Percentiles rank a stretch among this genome's conserved stretches.
Conservation (phyloP, 345 rosid species). For the Arabis alpina region DNA sequence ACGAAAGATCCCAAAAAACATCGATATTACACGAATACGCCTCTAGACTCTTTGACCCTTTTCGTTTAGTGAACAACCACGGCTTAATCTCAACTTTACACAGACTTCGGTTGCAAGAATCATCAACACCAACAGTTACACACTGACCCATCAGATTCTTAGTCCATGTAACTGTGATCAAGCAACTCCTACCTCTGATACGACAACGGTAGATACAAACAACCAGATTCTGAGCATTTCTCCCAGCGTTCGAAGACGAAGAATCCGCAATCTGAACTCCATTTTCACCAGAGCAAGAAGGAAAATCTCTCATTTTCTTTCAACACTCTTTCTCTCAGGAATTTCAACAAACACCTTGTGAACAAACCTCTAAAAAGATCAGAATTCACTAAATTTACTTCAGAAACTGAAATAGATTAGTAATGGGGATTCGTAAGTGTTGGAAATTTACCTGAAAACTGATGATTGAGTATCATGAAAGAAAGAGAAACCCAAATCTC, state of each 20-base stretch:
- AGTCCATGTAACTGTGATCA: slow-evolving; percentile 83
- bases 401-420: neutral
- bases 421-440: slow-evolving; percentile 7
- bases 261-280: slow-evolving; percentile 90
- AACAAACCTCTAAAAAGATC: slow-evolving; percentile 4
- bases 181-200: slow-evolving; percentile 64
- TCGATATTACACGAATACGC: slow-evolving; percentile 69
- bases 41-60: slow-evolving; percentile 86
- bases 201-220: slow-evolving; percentile 77
- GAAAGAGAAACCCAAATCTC: slow-evolving; percentile 35
- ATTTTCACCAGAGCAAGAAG: slow-evolving; percentile 94
- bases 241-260: slow-evolving; percentile 62
- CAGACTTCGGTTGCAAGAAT: slow-evolving; percentile 71
- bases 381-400: neutral
- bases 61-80: slow-evolving; percentile 89
- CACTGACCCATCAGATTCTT: slow-evolving; percentile 96
- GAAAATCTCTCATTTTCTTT: slow-evolving; percentile 80
- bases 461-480: slow-evolving; percentile 33
- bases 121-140: slow-evolving; percentile 70
- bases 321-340: slow-evolving; percentile 29
- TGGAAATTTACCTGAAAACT: slow-evolving; percentile 17
- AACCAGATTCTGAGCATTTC: slow-evolving; percentile 72
- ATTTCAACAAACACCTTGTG: slow-evolving; percentile 46
- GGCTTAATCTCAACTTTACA: slow-evolving; percentile 95
- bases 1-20: slow-evolving; percentile 84